Evolutionary conservation across 2,329 filamentous ascomycete species (phyloP).

Genomic region (Verticillium tricorpus): DNA sequence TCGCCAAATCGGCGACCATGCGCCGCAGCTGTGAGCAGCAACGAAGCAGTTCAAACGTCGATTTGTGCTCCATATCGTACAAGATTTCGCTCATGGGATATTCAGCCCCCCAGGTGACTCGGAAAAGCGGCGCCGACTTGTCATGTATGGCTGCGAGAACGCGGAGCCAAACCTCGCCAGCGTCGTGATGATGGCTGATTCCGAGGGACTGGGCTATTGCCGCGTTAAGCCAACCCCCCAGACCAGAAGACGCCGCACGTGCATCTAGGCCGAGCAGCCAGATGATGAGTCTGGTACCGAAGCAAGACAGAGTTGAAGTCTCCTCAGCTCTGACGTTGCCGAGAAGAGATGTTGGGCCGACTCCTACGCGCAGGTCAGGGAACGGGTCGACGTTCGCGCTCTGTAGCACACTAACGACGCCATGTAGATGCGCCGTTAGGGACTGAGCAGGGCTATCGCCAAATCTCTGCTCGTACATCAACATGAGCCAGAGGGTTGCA

Average conservation of each 20-base stretch:
- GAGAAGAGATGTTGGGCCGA: too few species aligned
- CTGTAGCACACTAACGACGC: too few species aligned
- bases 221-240: background rate
- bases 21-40: background rate
- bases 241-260: background rate
- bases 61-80: background rate
- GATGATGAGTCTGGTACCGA: background rate
- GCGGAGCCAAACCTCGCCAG: background rate
- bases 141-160: background rate
- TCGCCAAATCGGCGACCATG: background rate
- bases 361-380: too few species aligned
- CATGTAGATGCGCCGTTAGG: too few species aligned
- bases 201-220: background rate
- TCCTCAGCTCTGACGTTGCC: too few species aligned
- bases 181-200: background rate
- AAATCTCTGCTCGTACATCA: slow-evolving; percentile 31
- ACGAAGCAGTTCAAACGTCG: background rate
- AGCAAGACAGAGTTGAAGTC: background rate
- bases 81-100: background rate
- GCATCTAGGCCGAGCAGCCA: background rate
- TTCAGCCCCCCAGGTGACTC: background rate
- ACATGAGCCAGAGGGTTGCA: slow-evolving; percentile 26
- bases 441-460: slow-evolving; percentile 18
- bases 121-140: background rate
- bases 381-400: too few species aligned